These are phyloP conservation scores for Xylariaceae sp. DNA, from an alignment of 2,329 filamentous ascomycete genomes.

Conservation along the genomic window DNA sequence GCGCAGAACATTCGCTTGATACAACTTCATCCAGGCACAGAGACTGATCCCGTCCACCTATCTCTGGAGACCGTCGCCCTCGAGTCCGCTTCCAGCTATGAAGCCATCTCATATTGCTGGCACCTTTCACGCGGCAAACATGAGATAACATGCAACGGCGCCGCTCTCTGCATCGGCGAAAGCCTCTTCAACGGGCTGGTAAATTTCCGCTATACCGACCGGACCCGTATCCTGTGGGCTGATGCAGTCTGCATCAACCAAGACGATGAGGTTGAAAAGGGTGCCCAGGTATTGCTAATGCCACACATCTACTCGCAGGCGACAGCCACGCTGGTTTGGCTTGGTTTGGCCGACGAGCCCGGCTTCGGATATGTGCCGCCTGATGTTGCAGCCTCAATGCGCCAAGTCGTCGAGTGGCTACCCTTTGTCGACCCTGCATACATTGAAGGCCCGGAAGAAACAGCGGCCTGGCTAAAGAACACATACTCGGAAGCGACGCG, in stretches of 20 bases:
- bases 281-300: slow-evolving; percentile 6
- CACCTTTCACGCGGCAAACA: neutral
- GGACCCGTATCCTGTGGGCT: slow-evolving; percentile 8
- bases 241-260: slow-evolving; percentile 12
- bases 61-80: neutral
- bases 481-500: neutral
- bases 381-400: slow-evolving; percentile 1
- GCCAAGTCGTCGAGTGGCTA: neutral
- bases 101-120: slow-evolving; percentile 11
- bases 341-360: slow-evolving; percentile 4
- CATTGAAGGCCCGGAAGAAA: neutral
- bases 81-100: slow-evolving; percentile 4
- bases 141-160: slow-evolving; percentile 1
- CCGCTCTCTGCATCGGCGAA: slow-evolving; percentile 1
- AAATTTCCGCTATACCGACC: slow-evolving; percentile 9
- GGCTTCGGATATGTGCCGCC: slow-evolving; percentile 1
- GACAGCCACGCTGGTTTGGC: slow-evolving; percentile 5
- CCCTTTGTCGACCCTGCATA: neutral
- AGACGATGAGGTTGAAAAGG: slow-evolving; percentile 3
- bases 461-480: neutral
- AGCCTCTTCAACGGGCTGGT: slow-evolving; percentile 6
- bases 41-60: slow-evolving; percentile 1
- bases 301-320: slow-evolving; percentile 11
- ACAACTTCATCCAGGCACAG: slow-evolving; percentile 1
- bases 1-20: slow-evolving; percentile 4